Conservation (phyloP, 345 rosid species). For the Brassica juncea region DNA sequence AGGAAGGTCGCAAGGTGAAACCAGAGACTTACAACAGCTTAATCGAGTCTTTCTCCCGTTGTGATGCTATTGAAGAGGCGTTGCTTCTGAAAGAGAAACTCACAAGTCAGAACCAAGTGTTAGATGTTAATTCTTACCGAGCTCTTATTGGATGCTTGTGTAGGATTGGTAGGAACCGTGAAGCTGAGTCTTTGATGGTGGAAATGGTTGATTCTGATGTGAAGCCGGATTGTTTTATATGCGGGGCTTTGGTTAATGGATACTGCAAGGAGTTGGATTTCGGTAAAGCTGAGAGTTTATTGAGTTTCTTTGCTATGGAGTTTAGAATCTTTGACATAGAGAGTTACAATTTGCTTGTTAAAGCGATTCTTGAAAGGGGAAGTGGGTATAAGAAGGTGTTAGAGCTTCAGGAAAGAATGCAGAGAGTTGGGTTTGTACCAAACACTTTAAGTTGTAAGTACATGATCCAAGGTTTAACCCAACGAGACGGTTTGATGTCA, state of each 20-base stretch:
- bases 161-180: slow-evolving; percentile 47
- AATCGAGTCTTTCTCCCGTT: slow-evolving; percentile 56
- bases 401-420: slow-evolving; percentile 64
- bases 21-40: slow-evolving; percentile 48
- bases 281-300: slow-evolving; percentile 57
- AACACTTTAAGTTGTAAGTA: slow-evolving; percentile 56
- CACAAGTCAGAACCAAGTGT: slow-evolving; percentile 35
- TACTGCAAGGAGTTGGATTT: slow-evolving; percentile 56
- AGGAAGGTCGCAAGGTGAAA: slow-evolving; percentile 49
- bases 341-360: slow-evolving; percentile 59
- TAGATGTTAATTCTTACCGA: slow-evolving; percentile 43
- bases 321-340: slow-evolving; percentile 55
- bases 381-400: slow-evolving; percentile 47
- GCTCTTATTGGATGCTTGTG: slow-evolving; percentile 64
- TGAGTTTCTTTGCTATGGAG: slow-evolving; percentile 59
- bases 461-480: slow-evolving; percentile 49
- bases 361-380: slow-evolving; percentile 47
- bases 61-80: slow-evolving; percentile 51
- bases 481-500: slow-evolving; percentile 26
- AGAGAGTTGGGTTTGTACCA: slow-evolving; percentile 71
- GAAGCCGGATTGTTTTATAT: slow-evolving; percentile 57
- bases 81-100: slow-evolving; percentile 61
- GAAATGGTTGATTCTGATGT: slow-evolving; percentile 63
- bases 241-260: slow-evolving; percentile 55
- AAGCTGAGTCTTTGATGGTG: slow-evolving; percentile 59